A percentile compares a stretch with the other conserved stretches of the same genome.
These are phyloP conservation scores for Biscutella laevigata DNA, from an alignment of 441 rosid species.

Conservation along the genomic window DNA sequence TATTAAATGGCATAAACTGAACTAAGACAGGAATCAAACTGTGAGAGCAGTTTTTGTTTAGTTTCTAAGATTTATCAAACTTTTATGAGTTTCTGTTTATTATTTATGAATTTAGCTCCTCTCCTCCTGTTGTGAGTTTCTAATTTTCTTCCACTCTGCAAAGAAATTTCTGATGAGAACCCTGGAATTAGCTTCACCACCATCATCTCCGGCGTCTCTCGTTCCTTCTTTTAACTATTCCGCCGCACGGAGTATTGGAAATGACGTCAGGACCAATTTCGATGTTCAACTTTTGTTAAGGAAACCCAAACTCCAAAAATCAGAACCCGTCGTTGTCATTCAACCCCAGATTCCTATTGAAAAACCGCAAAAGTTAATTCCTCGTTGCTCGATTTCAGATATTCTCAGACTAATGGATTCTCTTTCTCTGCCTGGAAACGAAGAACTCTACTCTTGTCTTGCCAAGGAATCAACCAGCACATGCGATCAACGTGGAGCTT, in stretches of 20 bases:
- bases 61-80: not conserved
- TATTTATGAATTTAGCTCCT: too few species aligned
- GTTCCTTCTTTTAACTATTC: slow-evolving; percentile 10
- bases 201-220: slow-evolving; percentile 10
- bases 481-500: slow-evolving; percentile 36
- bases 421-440: slow-evolving; percentile 37
- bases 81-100: not conserved
- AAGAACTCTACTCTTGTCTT: slow-evolving; percentile 46
- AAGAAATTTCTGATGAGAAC: slow-evolving; percentile 14
- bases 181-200: slow-evolving; percentile 21
- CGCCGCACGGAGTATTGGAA: not conserved
- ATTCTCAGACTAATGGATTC: slow-evolving; percentile 43
- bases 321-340: slow-evolving; percentile 2
- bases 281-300: slow-evolving; percentile 16
- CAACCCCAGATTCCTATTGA: slow-evolving; percentile 12
- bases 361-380: not conserved
- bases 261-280: slow-evolving; percentile 2
- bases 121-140: not conserved
- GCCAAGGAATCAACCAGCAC: slow-evolving; percentile 42
- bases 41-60: not conserved
- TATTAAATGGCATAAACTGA: too few species aligned
- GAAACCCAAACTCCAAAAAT: slow-evolving; percentile 21
- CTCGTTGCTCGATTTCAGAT: slow-evolving; percentile 34
- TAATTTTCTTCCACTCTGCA: slow-evolving; percentile 1
- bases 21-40: too few species aligned